Evolutionary conservation across 2,329 filamentous ascomycete genomes (phyloP).

Genomic region (Alternaria ethzedia): DNA sequence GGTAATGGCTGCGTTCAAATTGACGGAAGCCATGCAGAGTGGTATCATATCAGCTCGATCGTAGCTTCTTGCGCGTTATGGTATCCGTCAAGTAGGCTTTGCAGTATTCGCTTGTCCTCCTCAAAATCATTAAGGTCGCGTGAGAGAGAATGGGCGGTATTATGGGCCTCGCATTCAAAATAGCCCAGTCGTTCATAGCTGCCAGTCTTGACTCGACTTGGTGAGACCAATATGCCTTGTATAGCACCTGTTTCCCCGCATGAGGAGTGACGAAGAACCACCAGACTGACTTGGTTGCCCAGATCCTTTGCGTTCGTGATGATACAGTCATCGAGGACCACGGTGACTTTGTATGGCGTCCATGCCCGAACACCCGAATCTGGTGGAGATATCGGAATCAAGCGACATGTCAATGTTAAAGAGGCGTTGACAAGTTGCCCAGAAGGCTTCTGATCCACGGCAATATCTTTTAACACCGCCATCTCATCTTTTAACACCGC

Average conservation of each 20-base stretch:
- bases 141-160: no score
- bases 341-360: no score
- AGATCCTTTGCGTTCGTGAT: neutral
- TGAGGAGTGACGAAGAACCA: neutral
- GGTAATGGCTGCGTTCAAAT: neutral
- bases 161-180: neutral
- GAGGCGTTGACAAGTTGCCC: neutral
- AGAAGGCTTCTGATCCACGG: neutral
- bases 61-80: neutral
- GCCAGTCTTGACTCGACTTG: neutral
- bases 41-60: neutral
- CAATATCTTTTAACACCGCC: neutral
- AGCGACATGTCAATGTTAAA: neutral
- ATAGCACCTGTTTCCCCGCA: fast-evolving
- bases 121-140: neutral
- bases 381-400: neutral
- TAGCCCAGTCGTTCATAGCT: neutral
- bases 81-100: neutral
- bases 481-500: no score
- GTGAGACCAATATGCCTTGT: neutral
- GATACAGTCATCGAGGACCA: neutral
- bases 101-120: neutral
- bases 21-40: no score
- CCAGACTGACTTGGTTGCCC: neutral
- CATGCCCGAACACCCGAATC: neutral